phyloP scores from a whole-genome alignment of 345 rosid genomes.

The Corchorus capsularis region DNA sequence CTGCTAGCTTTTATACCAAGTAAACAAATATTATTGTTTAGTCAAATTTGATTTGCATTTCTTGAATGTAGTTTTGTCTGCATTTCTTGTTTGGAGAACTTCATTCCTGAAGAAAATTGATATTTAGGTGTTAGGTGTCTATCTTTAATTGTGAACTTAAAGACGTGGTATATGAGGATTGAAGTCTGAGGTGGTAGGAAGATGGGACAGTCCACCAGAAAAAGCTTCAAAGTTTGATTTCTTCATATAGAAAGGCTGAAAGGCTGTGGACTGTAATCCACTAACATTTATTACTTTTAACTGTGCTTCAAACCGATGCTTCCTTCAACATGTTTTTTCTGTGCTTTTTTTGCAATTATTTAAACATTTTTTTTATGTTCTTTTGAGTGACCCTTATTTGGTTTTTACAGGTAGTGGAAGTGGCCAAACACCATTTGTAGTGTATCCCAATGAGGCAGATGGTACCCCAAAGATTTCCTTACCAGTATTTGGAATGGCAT shows the following conservation, averaged over 20 bases:
- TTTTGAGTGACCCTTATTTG: neutral
- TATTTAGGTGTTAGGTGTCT: neutral
- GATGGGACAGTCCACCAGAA: neutral
- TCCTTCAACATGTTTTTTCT: neutral
- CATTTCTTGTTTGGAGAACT: neutral
- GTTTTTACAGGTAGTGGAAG: conserved; percentile 29
- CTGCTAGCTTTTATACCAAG: neutral
- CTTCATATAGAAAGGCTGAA: neutral
- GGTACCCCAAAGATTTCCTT: conserved; percentile 29
- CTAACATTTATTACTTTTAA: neutral
- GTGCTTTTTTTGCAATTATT: neutral
- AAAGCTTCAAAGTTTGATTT: neutral
- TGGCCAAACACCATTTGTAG: conserved; percentile 28
- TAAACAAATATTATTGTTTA: neutral
- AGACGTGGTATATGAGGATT: neutral
- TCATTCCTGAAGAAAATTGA: neutral
- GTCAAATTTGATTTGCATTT: neutral
- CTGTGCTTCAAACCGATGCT: neutral
- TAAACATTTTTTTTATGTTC: neutral
- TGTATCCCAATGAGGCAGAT: conserved; percentile 25
- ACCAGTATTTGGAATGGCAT: conserved; percentile 37
- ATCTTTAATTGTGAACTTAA: neutral
- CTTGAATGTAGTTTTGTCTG: neutral
- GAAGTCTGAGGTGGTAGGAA: neutral
- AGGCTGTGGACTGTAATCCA: neutral